Base-by-base conservation (phyloP, 1,139 yeast genomes). In the Blastobotrys proliferans region DNA sequence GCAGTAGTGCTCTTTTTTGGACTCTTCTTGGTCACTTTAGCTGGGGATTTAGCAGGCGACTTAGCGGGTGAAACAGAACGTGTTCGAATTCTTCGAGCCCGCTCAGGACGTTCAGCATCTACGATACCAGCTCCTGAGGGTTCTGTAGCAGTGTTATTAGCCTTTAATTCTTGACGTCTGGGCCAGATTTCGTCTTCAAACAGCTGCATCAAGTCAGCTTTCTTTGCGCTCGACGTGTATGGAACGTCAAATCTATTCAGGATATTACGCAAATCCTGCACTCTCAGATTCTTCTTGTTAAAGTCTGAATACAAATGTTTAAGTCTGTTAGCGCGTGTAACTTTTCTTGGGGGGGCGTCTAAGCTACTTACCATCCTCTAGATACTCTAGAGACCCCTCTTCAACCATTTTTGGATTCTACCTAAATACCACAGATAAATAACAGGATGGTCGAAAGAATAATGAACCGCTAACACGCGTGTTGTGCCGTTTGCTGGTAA, bases 251-350 rank as follows among this genome's bases (percentile, higher is more conserved):
- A 74, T 43, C 74, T 77, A 26, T 70, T 63, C 46, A 87, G 68
- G 31, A 84, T 69, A 30, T 77, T 72, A 52, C 92, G 72, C 55
- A 87, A 68, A 47, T 82, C 77, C 4, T 85, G 75, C 28, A 81
- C 77, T 35, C 77, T 81, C 51, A 83, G 65, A 29, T 73, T 64
- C 34, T 69, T 68, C 10, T 87, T 80, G 56, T 85, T 81, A 58
- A 83, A 84, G 10, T 72, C 87, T 73, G 21, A 17, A 21, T 6
- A 9, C 4, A 16, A n/a, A 11, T 9, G 10, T 18, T 3, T 8
- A 2, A n/a, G 22, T 22, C 21, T 10, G 36, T 19, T 20, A 24
- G 31, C 17, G 14, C 14, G 9, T 27, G 16, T 6, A 29, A 35
- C 9, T 11, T 22, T 22, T 8, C 11, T 22, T 6, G 26, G 26